These are phyloP conservation scores for Colletotrichum sp. DNA, from an alignment of 2,329 filamentous ascomycete genomes.

Conservation along the genomic window DNA sequence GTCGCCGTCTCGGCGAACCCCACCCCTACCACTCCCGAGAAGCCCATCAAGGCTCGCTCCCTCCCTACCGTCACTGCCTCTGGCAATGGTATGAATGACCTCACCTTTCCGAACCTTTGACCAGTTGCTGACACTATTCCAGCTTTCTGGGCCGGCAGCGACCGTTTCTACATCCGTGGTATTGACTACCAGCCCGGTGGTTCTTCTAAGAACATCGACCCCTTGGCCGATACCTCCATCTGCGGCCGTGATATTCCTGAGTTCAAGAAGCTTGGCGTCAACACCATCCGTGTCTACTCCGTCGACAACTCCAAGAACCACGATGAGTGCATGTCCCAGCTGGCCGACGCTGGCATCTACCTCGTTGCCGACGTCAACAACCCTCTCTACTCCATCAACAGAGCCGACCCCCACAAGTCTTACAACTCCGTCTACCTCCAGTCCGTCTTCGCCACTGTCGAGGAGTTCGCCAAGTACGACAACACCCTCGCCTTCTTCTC, in stretches of 20 bases:
- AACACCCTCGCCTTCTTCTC: conserved; percentile 91
- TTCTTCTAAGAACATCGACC: conserved; percentile 66
- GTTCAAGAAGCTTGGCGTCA: conserved; percentile 87
- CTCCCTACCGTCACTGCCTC: conserved; percentile 57
- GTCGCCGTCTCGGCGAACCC: conserved; percentile 52
- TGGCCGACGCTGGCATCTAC: conserved; percentile 89
- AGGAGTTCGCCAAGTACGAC: conserved; percentile 80
- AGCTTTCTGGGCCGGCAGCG: conserved; percentile 61
- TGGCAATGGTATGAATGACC: conserved; percentile 55
- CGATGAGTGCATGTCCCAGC: conserved; percentile 81
- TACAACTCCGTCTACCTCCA: conserved; percentile 90
- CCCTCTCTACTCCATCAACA: conserved; percentile 88
- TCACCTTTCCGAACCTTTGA: not conserved
- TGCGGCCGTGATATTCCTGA: conserved; percentile 82
- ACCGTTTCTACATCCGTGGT: conserved; percentile 65
- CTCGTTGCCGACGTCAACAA: conserved; percentile 91
- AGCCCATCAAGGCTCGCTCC: conserved; percentile 54
- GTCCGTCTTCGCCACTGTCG: conserved; percentile 85
- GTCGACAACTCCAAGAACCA: conserved; percentile 83
- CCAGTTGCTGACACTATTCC: conserved; percentile 24
- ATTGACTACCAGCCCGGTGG: conserved; percentile 70
- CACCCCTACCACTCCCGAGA: conserved; percentile 52
- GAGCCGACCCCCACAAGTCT: conserved; percentile 71
- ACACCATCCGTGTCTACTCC: conserved; percentile 91
- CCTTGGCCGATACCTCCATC: conserved; percentile 71